Conservation (phyloP, 345 rosid species). For the Hibiscus syriacus region DNA sequence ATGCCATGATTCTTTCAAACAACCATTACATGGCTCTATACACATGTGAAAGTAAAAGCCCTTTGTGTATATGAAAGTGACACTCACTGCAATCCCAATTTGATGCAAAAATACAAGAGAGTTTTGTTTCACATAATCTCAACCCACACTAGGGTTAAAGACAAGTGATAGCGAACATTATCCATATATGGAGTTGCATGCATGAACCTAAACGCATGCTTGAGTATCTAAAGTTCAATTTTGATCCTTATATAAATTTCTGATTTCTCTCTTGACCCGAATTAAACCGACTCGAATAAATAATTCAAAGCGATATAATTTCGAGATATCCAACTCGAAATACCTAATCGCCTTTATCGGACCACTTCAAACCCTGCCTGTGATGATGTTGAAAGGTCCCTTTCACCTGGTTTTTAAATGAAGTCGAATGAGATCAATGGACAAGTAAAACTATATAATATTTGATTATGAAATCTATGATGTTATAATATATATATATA, state of each 20-base stretch:
- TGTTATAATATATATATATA: too few species aligned
- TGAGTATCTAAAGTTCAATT: too few species aligned
- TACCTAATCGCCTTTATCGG: too few species aligned
- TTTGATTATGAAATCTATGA: not conserved
- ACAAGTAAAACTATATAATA: not conserved
- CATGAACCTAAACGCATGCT: not conserved
- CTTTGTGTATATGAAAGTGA: constrained; percentile 11
- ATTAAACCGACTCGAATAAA: too few species aligned
- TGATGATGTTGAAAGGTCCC: not conserved
- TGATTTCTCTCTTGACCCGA: too few species aligned
- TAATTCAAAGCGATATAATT: too few species aligned
- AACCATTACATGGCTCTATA: not conserved
- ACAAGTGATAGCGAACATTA: not conserved
- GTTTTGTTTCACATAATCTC: constrained; percentile 3
- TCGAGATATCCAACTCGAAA: too few species aligned
- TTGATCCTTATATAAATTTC: too few species aligned
- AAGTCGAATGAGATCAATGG: not conserved
- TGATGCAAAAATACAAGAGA: not conserved
- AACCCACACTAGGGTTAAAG: constrained; percentile 10
- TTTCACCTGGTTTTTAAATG: not conserved
- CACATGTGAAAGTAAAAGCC: not conserved
- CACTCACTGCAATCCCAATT: not conserved
- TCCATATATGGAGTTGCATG: not conserved
- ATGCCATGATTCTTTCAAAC: constrained; percentile 18
- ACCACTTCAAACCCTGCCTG: not conserved